Evolutionary conservation across 306 rosid genomes (phyloP).

Genomic region (Citrullus amarus): DNA sequence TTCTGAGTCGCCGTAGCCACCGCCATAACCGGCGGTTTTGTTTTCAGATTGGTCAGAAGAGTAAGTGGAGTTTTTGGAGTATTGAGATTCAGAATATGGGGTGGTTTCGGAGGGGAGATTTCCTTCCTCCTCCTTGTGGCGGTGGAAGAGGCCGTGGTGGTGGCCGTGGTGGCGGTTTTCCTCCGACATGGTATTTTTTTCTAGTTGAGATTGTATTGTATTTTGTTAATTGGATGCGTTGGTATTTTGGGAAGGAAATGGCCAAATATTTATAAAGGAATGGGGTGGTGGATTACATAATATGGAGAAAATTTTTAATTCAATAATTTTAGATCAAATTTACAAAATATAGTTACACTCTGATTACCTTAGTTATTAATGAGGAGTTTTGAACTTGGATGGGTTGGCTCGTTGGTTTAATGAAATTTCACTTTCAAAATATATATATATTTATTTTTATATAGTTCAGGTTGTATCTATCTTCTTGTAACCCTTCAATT

Average conservation of each 20-base stretch:
- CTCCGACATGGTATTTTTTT: slow-evolving; percentile 37
- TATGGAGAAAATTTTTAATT: neutral
- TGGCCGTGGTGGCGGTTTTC: slow-evolving; percentile 15
- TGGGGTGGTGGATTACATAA: neutral
- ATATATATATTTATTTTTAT: no score
- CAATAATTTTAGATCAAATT: neutral
- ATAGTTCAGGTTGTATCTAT: no score
- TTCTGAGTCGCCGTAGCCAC: neutral
- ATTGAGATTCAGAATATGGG: neutral
- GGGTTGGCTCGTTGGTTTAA: no score
- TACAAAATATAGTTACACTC: no score
- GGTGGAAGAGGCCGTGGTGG: slow-evolving; percentile 26
- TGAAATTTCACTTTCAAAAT: no score
- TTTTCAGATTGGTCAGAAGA: neutral
- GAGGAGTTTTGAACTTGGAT: no score
- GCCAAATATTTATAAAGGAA: neutral
- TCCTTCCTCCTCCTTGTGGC: slow-evolving; percentile 30
- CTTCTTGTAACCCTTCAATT: no score
- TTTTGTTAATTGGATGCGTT: neutral
- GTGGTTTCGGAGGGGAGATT: neutral
- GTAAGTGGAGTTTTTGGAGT: neutral
- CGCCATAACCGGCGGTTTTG: neutral
- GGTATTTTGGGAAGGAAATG: neutral
- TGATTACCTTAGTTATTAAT: no score
- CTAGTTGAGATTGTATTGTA: neutral